Conservation (phyloP, 345 rosid genomes). For the Clausena lansium region DNA sequence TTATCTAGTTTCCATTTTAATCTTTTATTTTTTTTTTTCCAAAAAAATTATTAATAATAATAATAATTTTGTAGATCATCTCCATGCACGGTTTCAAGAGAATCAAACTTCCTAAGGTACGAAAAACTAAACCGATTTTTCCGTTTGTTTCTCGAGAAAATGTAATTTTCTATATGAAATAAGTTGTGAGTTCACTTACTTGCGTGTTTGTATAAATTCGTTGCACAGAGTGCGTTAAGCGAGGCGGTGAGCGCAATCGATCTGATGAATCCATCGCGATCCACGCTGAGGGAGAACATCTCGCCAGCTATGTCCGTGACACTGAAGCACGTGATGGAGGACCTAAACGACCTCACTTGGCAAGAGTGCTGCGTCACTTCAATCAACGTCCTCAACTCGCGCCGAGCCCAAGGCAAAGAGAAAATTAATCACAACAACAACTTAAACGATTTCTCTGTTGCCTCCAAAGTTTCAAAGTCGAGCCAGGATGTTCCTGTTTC, state of each 20-base stretch:
- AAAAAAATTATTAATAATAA: background rate
- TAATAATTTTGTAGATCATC: conserved; percentile 30
- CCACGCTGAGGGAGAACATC: conserved; percentile 39
- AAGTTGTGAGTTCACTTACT: too few species aligned
- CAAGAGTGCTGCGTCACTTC: conserved; percentile 53
- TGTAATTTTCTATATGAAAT: too few species aligned
- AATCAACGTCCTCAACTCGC: conserved; percentile 23
- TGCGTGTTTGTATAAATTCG: background rate
- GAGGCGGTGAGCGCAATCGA: conserved; percentile 36
- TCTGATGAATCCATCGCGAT: conserved; percentile 49
- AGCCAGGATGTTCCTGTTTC: background rate
- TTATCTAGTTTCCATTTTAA: background rate
- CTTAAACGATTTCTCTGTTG: background rate
- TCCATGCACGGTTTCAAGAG: conserved; percentile 47
- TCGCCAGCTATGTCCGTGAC: conserved; percentile 24
- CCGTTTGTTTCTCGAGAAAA: conserved; percentile 13
- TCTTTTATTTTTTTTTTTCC: background rate
- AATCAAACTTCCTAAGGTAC: conserved; percentile 17
- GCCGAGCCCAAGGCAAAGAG: conserved; percentile 5
- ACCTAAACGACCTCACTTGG: conserved; percentile 42
- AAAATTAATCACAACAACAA: background rate
- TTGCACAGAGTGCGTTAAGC: conserved; percentile 26
- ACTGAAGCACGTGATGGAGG: conserved; percentile 30
- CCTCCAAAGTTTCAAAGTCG: background rate
- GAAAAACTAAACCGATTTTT: background rate